A percentile compares a stretch with the other conserved stretches of the same genome.
phyloP scores from a whole-genome alignment of 768 basidiomycete species.

The Jaapia argillacea region DNA sequence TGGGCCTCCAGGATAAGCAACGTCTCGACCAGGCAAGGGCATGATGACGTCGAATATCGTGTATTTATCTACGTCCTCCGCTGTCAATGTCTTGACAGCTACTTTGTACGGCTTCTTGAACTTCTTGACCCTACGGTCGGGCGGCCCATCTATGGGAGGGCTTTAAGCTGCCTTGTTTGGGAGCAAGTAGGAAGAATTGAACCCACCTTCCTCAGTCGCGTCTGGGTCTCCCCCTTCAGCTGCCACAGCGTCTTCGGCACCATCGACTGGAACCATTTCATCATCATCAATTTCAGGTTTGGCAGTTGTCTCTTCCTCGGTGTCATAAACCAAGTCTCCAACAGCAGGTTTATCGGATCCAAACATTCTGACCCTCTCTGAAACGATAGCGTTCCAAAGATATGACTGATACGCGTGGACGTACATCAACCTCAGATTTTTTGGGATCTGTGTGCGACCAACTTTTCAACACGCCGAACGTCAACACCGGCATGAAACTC shows the following conservation, averaged over 20 bases:
- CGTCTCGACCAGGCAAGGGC: slow-evolving; percentile 94
- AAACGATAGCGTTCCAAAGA: slow-evolving; percentile 96
- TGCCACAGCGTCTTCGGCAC: slow-evolving; percentile 18
- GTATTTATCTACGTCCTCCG: slow-evolving; percentile 70
- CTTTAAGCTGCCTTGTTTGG: neutral
- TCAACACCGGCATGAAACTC: too few relatives aligned
- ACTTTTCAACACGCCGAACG: neutral
- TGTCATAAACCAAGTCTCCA: slow-evolving; percentile 87
- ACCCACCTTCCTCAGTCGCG: too few relatives aligned
- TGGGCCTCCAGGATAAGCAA: slow-evolving; percentile 80
- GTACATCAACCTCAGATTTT: slow-evolving; percentile 94
- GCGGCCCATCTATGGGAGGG: slow-evolving; percentile 7
- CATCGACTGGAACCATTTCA: slow-evolving; percentile 19
- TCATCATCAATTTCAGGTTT: slow-evolving; percentile 20
- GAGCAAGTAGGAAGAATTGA: too few relatives aligned
- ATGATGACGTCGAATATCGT: slow-evolving; percentile 93
- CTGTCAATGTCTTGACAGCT: slow-evolving; percentile 71
- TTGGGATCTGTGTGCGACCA: slow-evolving; percentile 62
- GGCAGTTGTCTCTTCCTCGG: slow-evolving; percentile 22
- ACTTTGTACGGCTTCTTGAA: slow-evolving; percentile 60
- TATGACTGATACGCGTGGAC: slow-evolving; percentile 98
- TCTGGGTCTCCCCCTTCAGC: too few relatives aligned
- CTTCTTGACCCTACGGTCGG: slow-evolving; percentile 23
- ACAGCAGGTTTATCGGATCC: slow-evolving; percentile 66
- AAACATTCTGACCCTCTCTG: slow-evolving; percentile 77